Conservation (phyloP, 78 protist genomes). For the Speleostelium caveatum region DNA sequence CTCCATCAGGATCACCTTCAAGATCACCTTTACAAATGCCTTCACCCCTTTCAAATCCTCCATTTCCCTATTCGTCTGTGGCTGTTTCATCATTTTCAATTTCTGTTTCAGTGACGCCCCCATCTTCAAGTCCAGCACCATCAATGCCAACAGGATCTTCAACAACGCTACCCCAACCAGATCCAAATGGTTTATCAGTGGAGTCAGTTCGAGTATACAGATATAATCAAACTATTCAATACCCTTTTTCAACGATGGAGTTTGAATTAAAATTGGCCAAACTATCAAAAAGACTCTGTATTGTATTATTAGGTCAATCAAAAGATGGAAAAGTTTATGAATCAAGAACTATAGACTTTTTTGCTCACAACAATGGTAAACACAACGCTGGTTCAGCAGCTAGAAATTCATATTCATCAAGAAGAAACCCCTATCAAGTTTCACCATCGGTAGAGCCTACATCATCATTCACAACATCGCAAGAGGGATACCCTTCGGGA, state of each 20-base stretch:
- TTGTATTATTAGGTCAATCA: constrained; percentile 31
- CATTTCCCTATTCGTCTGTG: not conserved
- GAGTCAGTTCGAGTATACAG: constrained; percentile 73
- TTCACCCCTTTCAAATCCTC: constrained; percentile 39
- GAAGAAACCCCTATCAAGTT: not conserved
- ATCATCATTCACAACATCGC: not conserved
- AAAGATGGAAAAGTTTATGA: constrained; percentile 50
- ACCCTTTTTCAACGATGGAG: constrained; percentile 56
- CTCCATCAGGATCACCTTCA: constrained; percentile 58
- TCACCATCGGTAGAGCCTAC: not conserved
- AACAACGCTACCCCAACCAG: constrained; percentile 23
- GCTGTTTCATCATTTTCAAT: constrained; percentile 35
- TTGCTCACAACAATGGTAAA: constrained; percentile 72
- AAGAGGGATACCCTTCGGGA: not conserved
- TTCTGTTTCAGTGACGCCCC: constrained; percentile 57
- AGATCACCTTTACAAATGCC: constrained; percentile 54
- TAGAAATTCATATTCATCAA: not conserved
- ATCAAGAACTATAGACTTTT: constrained; percentile 49
- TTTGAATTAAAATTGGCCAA: constrained; percentile 65
- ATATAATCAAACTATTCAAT: constrained; percentile 21
- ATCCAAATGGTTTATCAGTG: constrained; percentile 62
- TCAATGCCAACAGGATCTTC: constrained; percentile 1
- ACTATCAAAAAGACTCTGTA: constrained; percentile 40
- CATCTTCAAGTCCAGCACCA: constrained; percentile 34
- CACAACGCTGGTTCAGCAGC: constrained; percentile 21